Evolutionary conservation across 2,329 filamentous ascomycete genomes (phyloP), one percentile per base, ranked within the genome.

Genomic region (Hymenoscyphus fraxineus): DNA sequence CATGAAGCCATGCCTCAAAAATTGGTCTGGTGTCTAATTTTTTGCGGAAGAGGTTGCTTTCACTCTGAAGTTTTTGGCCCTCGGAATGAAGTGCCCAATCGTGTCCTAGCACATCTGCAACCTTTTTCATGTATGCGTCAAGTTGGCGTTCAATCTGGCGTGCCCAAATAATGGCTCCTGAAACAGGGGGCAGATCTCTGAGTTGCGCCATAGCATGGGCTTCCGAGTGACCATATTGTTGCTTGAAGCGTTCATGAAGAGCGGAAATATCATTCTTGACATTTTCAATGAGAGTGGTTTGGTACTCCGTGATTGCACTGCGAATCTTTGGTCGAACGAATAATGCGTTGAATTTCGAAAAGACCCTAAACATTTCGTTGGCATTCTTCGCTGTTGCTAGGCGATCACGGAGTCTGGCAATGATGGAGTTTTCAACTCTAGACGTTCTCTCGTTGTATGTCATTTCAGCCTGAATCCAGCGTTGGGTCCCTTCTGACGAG

Each of bases 291-390:
- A 99, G 87, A 77, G 97, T 93, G 4, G 94, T 95, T 77, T 99
- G 95, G 76, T 99, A 99, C 79, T 99, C 94, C 55, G 93, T 91
- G 73, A 99, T 99, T 63, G 95, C 96, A 70, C 96, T 93, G 69
- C 95, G 89, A 79, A 99, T 98, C 83, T 99, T 99, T n/a, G 95
- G 95, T 65, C 95, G 88, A 64, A 99, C 94, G 72, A 99, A 96
- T 38, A 99, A 88, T 1, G 95, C 95, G 76, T 99, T 99, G 85
- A 99, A 99, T 76, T 98, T 98, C 61, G 95, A 98, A 77, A 99
- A 99, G 67, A 99, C 95, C 62, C 96, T 91, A 77, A 99, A 99
- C 95, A 99, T 99, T 78, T 99, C 96, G 75, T 96, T 98, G 51
- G 95, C 95, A 67, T 93, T 97, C 82, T 96, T 97, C 13, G 95